Evolutionary conservation across 257 asterid genomes (phyloP), one percentile per base, ranked within the genome.

Genomic region (Salvia rosmarinus): DNA sequence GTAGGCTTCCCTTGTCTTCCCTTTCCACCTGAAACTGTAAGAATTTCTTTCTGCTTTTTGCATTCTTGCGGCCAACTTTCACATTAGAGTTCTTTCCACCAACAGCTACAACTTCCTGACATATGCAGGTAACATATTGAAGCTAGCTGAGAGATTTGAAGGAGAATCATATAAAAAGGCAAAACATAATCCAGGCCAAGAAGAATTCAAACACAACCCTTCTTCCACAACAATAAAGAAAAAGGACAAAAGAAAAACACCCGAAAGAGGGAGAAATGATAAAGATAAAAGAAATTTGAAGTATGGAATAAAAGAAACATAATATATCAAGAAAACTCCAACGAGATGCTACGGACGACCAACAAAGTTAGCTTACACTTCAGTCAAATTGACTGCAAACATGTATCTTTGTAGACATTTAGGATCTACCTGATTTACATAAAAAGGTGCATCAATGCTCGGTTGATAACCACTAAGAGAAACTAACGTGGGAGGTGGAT

Each of bases 21-120:
- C 70, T 81, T 91, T 68, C 86, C 83, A 11, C 83, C 85, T 13
- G 86, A 59, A 42, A 80, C 56, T 3, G 79, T 56, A 63, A 70
- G 56, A 68, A 80, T 69, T 43, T 89, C 98, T 80, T 87, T 91
- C 82, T 81, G 96, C 76, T 67, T 87, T 91, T 92, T 30, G 88
- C 82, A 78, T 79, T 82, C 88, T 90, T 95, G 28, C 97, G 88
- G 32, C 92, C 89, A 64, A 39, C 82, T 81, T 87, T 89, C 20
- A 42, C 77, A 74, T 50, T 79, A 30, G 90, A 66, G 68, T 78
- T 85, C 87, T 84, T 90, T 76, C 92, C 96, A 58, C 92, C 94
- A 85, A 83, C 87, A 14, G 97, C 90, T 44, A 34, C 90, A 77
- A 87, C 84, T 87, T 91, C 99, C 99, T 95, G 90, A 71, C 69